Percentiles rank a stretch among this genome's conserved stretches.
Conservation (phyloP, 1,139 yeast species). For the Pichia sp. region DNA sequence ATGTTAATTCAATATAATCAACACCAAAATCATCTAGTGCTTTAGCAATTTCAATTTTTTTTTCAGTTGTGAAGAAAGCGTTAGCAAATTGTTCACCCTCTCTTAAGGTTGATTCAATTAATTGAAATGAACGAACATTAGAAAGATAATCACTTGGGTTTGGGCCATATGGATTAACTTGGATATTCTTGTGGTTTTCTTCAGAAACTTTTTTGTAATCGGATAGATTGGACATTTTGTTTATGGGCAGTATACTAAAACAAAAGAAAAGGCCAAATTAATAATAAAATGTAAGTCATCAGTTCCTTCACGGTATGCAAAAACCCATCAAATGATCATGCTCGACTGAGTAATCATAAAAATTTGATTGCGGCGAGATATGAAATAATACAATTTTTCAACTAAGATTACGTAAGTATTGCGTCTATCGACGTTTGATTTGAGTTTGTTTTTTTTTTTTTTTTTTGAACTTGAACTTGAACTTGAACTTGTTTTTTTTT, state of each 20-base stretch:
- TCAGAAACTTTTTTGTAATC: slow-evolving; percentile 46
- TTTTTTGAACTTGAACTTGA: too few relatives aligned
- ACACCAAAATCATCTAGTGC: slow-evolving; percentile 97
- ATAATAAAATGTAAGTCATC: too few relatives aligned
- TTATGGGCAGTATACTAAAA: not conserved
- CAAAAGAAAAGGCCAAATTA: not conserved
- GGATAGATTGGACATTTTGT: slow-evolving; percentile 4
- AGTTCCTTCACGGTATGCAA: not conserved
- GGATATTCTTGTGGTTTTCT: slow-evolving; percentile 32
- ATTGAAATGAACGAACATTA: slow-evolving; percentile 81
- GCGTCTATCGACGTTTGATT: not conserved
- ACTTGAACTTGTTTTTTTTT: too few relatives aligned
- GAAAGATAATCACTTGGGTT: slow-evolving; percentile 90
- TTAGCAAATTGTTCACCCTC: slow-evolving; percentile 99
- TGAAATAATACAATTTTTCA: not conserved
- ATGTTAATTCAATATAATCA: slow-evolving; percentile 93
- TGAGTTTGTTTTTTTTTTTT: not conserved
- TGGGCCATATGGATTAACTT: slow-evolving; percentile 84
- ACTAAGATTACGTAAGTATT: not conserved
- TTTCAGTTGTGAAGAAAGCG: slow-evolving; percentile 91
- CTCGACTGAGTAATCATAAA: not conserved
- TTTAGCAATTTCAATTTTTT: slow-evolving; percentile 95
- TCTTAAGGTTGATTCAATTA: slow-evolving; percentile 92
- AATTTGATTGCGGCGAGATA: not conserved
- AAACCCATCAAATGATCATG: not conserved